A percentile compares a stretch with the other conserved stretches of the same genome.
These are phyloP conservation scores for Lasiosphaeris hirsuta DNA, from an alignment of 495 filamentous ascomycete genomes.

Conservation along the genomic window DNA sequence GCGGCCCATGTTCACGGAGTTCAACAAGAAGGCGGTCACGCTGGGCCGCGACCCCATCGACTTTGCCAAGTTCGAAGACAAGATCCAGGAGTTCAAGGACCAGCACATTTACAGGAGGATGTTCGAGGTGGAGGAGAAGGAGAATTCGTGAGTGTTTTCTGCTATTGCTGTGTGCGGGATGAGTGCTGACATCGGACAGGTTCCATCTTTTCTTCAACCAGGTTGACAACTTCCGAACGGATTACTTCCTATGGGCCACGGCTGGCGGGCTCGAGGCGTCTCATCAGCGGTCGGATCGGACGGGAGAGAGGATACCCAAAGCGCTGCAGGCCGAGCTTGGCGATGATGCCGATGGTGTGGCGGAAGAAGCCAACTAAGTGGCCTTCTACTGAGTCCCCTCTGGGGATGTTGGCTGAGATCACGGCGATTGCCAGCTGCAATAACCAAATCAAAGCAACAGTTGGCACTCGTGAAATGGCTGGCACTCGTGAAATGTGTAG, in stretches of 20 bases:
- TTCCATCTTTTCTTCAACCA: constrained; percentile 83
- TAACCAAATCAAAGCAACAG: no score
- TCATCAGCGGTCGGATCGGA: constrained; percentile 33
- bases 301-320: constrained; percentile 28
- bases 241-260: constrained; percentile 74
- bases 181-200: constrained; percentile 36
- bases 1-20: constrained; percentile 80
- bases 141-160: constrained; percentile 61
- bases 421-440: no score
- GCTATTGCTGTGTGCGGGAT: neutral
- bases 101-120: constrained; percentile 88
- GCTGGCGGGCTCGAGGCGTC: constrained; percentile 59
- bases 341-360: constrained; percentile 36
- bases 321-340: constrained; percentile 37
- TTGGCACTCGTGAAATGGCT: no score
- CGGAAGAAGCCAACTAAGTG: constrained; percentile 27
- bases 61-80: constrained; percentile 69
- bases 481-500: no score
- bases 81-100: constrained; percentile 88
- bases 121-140: constrained; percentile 80
- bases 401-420: neutral
- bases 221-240: constrained; percentile 69
- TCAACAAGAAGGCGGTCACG: constrained; percentile 61
- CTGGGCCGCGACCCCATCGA: constrained; percentile 62
- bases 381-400: neutral